Base-by-base conservation (phyloP, 2,329 filamentous ascomycete species). In the Aspergillus hiratsukae region DNA sequence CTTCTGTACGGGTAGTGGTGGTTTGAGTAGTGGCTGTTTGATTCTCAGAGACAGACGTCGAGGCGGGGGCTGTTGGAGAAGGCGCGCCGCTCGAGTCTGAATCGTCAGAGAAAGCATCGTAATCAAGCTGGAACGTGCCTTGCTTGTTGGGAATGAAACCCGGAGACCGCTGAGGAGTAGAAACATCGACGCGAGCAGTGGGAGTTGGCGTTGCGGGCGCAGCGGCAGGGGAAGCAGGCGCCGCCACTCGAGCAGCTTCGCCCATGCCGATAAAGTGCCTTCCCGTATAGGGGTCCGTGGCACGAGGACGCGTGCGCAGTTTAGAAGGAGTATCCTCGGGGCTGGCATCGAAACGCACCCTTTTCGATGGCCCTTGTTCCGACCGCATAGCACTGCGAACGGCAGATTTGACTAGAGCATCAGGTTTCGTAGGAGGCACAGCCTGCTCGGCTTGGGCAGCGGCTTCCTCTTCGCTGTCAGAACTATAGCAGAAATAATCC, bases 401-500 rank as follows among this genome's bases (percentile, higher is more conserved):
- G n/a, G 56, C 50, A 29, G 54, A 50, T 40, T 62, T 65, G 7
- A 53, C 49, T 14, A 55, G 48, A 48, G 35, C 23, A 35, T 51
- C 57, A 23, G 49, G 14, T 45, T 60, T 60, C 41, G 52, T 57
- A 41, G 43, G 23, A 23, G 53, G 52, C 40, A 58, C 57, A 48
- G 60, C 53, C 27, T 53, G 53, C 23, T 54, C 53, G 25, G 46
- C 28, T 19, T 52, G 27, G 14, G 46, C 48, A 25, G 64, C 62
- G 40, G 53, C 49, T 37, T 69, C 69, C 43, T 67, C 64, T 31
- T 73, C 72, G 21, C 66, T 66, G 19, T 71, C 68, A 35, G 65
- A 68, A 48, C 64, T 66, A 53, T 71, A 69, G 41, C 55, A 64
- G 57, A 76, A 76, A 51, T 75, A 78, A 19, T 71, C 66, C 27